phyloP scores from a whole-genome alignment of 2,329 filamentous ascomycete genomes.

The Fusarium bactridioides region DNA sequence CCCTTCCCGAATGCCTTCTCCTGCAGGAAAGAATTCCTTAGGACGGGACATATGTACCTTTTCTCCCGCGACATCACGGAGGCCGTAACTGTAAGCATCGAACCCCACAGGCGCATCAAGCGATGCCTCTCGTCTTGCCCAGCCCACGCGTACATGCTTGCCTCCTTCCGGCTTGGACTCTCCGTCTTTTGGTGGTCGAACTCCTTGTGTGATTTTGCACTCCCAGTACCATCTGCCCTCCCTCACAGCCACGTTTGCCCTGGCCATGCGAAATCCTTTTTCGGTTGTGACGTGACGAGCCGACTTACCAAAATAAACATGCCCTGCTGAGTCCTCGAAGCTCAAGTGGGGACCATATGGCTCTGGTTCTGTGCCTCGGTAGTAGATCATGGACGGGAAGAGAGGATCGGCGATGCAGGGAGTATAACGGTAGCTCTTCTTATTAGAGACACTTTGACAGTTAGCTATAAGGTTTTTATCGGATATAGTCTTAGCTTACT shows the following conservation, averaged over 20 bases:
- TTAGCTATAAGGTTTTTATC: not conserved
- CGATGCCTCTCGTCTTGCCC: constrained; percentile 81
- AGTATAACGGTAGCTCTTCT: constrained; percentile 83
- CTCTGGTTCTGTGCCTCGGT: constrained; percentile 85
- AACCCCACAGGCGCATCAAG: constrained; percentile 86
- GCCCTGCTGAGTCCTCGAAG: constrained; percentile 89
- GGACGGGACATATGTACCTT: constrained; percentile 93
- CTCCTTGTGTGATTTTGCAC: constrained; percentile 84
- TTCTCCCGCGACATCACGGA: constrained; percentile 89
- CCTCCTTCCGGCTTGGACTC: constrained; percentile 58
- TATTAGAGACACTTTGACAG: constrained; percentile 63
- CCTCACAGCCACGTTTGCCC: constrained; percentile 88
- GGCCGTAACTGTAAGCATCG: constrained; percentile 91
- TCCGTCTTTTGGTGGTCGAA: constrained; percentile 52
- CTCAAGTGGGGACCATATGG: constrained; percentile 87
- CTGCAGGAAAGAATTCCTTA: constrained; percentile 84
- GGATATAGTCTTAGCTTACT: constrained; percentile 55
- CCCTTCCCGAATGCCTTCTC: constrained; percentile 83
- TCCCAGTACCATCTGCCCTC: constrained; percentile 96
- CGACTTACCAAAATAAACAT: constrained; percentile 81
- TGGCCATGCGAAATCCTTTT: constrained; percentile 90
- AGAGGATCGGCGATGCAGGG: constrained; percentile 89
- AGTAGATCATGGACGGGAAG: constrained; percentile 87
- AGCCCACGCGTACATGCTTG: constrained; percentile 83
- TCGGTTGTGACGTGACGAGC: constrained; percentile 85